Evolutionary conservation across 495 filamentous ascomycete genomes (phyloP), one percentile per base, ranked within the genome.

Genomic region (Hyaloscypha finlandica): DNA sequence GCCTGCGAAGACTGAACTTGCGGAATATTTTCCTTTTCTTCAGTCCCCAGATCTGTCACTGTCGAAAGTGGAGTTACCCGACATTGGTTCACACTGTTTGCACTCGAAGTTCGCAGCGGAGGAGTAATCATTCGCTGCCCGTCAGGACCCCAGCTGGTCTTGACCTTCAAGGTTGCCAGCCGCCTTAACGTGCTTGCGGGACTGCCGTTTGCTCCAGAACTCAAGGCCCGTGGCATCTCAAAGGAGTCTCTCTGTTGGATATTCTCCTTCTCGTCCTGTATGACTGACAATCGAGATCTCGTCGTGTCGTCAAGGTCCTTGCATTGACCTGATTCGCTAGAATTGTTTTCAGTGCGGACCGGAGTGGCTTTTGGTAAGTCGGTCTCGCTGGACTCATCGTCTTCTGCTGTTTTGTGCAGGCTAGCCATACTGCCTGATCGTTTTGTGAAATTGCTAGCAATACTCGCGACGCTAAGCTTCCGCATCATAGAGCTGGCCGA

Each of bases 401-500:
- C 71, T 33, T 70, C 71, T 3, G 63, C 45, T 37, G 58, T 63
- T 59, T 59, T 66, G 20, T 68, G 67, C 29, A 83, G 63, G 70
- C 80, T 81, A 9, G 79, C 77, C 66, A 80, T 77, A 70, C 82
- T 84, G 29, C 80, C 75, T 30, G 88, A 88, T 64, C 88, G 81
- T 70, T 85, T 89, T 52, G 82, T 83, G 73, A 92, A 88, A 68
- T 82, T 85, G 71, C 79, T 84, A 9, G 86, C 78, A 68, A 90
- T 88, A 75, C 85, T 89, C 59, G 88, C 89, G 59, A 87, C 88
- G 73, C 90, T 95, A 25, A 96, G 81, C 73, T 91, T 93, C 52
- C 92, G 85, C 83, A 95, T 95, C 72, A 96, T 85, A 1, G 90
- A 90, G 56, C 88, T 90, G 2, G 90, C 89, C 4, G 88, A 89